Percentiles rank a stretch among this genome's conserved stretches.
These are phyloP conservation scores for Citrus australasica DNA, from an alignment of 345 rosid species.

Conservation along the genomic window DNA sequence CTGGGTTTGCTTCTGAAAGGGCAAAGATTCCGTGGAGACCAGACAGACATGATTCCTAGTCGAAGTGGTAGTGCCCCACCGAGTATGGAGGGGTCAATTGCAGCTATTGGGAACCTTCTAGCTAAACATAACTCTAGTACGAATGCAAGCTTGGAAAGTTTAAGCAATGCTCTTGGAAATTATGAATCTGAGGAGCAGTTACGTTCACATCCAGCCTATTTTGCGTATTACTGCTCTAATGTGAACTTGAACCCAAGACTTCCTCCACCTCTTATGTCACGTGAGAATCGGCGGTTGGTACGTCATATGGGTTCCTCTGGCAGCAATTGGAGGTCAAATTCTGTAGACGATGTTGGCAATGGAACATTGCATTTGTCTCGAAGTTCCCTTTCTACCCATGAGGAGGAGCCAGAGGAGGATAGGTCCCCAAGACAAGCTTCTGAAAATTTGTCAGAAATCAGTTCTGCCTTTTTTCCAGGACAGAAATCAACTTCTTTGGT, in stretches of 20 bases:
- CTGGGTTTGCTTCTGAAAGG: slow-evolving; percentile 67
- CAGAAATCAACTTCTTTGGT: slow-evolving; percentile 36
- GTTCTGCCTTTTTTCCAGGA: slow-evolving; percentile 21
- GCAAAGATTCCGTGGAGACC: slow-evolving; percentile 48
- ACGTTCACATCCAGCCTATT: slow-evolving; percentile 79
- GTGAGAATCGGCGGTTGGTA: slow-evolving; percentile 60
- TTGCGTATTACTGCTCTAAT: slow-evolving; percentile 71
- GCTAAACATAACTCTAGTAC: slow-evolving; percentile 50
- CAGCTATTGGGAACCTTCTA: slow-evolving; percentile 70
- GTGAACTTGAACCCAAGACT: slow-evolving; percentile 91
- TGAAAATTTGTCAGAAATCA: slow-evolving; percentile 20
- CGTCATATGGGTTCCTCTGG: slow-evolving; percentile 69
- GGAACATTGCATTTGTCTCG: slow-evolving; percentile 40
- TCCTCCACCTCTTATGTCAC: slow-evolving; percentile 84
- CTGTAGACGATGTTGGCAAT: slow-evolving; percentile 54
- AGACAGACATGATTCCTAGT: slow-evolving; percentile 48
- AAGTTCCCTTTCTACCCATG: slow-evolving; percentile 63
- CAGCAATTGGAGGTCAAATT: slow-evolving; percentile 40
- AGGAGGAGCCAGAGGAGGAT: slow-evolving; percentile 87
- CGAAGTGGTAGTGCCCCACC: slow-evolving; percentile 98
- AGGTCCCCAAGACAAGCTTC: slow-evolving; percentile 35
- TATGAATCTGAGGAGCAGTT: slow-evolving; percentile 72
- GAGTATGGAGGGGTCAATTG: slow-evolving; percentile 93
- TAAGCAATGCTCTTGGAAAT: slow-evolving; percentile 49
- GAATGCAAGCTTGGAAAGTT: slow-evolving; percentile 47